Base-by-base conservation (phyloP, 345 rosid species). In the Hibiscus mutabilis region DNA sequence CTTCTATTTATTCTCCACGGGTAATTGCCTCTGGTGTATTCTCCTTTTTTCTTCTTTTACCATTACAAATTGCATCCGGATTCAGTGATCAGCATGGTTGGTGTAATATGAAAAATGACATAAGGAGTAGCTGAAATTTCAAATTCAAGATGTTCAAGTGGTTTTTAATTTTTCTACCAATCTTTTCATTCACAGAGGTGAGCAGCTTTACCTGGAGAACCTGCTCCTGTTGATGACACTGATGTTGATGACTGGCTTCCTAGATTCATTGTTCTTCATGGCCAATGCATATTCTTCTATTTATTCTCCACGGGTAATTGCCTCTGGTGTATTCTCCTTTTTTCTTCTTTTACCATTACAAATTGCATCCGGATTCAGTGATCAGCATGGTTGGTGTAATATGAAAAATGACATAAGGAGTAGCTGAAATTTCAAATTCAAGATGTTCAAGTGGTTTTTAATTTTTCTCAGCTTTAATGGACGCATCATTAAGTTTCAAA, bases 221-320 rank as follows among this genome's bases (percentile, higher is more conserved):
- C 92, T 72, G 89, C 93, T 21, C 97, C 96, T 5, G 24, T 92
- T 74, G 99, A 95, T 64, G 99, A 95, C 82, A 70, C 82, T 4
- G 99, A 95, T 21, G 96, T 94, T 53, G 97, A 94, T 63, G 98
- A 94, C 74, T 94, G 98, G 98, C 97, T 94, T 79, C 97, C 97
- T 40, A 88, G 99, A 31, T 95, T 95, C 22, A 84, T 87, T 68
- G 99, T 95, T 61, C 97, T 95, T 79, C 97, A 95, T 4, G 99
- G 99, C 63, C 52, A 83, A 3, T 90, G 99, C 78, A 80, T 95
- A 44, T 95, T 90, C 87, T 89, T 92, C 85, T 92, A 85, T 77
- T 74, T 92, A 67, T 49, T 76, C 49, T 89, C 90, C 74, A 87
- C 97, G 81, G 99, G 99, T 89, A 76, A 72, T 37, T 60, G 63